These are phyloP conservation scores for Prunus armeniaca DNA, from an alignment of 306 rosid species.

Conservation along the genomic window DNA sequence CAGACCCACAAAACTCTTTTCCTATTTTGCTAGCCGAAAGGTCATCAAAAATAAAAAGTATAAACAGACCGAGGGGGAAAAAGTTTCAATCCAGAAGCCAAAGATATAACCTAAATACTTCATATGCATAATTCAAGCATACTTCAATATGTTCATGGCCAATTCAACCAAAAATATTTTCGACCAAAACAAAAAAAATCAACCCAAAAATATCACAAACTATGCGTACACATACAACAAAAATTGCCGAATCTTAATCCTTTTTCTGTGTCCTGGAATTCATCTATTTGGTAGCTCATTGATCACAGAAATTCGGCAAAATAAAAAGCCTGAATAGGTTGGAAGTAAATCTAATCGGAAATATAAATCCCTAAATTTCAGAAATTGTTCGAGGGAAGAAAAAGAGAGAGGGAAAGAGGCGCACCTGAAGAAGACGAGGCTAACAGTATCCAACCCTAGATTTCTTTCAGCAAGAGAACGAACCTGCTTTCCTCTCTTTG, in stretches of 20 bases:
- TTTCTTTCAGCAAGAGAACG: constrained; percentile 1
- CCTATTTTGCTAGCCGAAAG: background rate
- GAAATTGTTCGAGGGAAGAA: background rate
- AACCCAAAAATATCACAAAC: background rate
- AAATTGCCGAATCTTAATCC: background rate
- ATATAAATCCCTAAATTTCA: background rate
- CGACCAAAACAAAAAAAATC: background rate
- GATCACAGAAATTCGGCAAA: background rate
- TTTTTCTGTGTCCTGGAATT: background rate
- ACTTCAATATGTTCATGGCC: background rate
- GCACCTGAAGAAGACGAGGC: constrained; percentile 24
- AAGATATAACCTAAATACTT: background rate
- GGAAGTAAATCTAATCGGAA: background rate
- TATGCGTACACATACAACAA: background rate
- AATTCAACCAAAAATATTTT: background rate
- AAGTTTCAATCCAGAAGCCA: background rate
- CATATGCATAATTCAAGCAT: background rate
- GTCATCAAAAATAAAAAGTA: too few species aligned
- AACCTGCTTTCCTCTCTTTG: background rate
- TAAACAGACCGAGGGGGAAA: background rate
- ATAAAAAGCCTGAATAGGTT: too few species aligned
- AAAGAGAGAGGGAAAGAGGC: constrained; percentile 18
- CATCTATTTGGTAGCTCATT: background rate
- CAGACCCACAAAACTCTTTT: background rate
- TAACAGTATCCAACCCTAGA: constrained; percentile 34